Evolutionary conservation across 2,329 filamentous ascomycete genomes (phyloP).

Genomic region (Penicillium sp.): DNA sequence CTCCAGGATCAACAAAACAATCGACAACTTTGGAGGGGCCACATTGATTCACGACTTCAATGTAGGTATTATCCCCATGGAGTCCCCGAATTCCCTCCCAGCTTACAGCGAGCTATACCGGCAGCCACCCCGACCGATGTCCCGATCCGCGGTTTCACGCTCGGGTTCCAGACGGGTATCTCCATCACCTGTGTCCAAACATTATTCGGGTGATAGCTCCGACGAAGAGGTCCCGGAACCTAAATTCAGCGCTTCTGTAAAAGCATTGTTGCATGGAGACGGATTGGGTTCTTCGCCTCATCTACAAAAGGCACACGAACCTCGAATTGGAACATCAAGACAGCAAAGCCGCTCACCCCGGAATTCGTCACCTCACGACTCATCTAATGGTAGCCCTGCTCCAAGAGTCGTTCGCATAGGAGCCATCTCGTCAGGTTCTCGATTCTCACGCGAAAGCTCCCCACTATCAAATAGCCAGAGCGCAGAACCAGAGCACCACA

Average conservation of each 20-base stretch:
- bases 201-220: constrained; percentile 71
- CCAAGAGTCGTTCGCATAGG: constrained; percentile 43
- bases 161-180: constrained; percentile 34
- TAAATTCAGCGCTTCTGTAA: constrained; percentile 88
- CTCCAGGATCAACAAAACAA: constrained; percentile 26
- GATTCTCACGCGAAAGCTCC: constrained; percentile 40
- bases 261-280: constrained; percentile 68
- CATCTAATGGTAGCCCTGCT: constrained; percentile 42
- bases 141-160: constrained; percentile 38
- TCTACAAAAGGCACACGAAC: constrained; percentile 30
- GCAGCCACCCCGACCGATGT: constrained; percentile 38
- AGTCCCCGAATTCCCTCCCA: constrained; percentile 40
- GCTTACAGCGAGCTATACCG: constrained; percentile 37
- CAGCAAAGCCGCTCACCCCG: constrained; percentile 35
- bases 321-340: constrained; percentile 26
- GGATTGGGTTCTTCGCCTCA: constrained; percentile 50
- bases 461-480: constrained; percentile 38
- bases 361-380: constrained; percentile 38
- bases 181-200: constrained; percentile 27
- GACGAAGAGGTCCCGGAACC: constrained; percentile 91
- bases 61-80: constrained; percentile 30
- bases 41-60: constrained; percentile 29
- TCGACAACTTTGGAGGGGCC: constrained; percentile 22
- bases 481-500: constrained; percentile 25
- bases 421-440: constrained; percentile 30